Conservation (phyloP, 176 grass and related monocot species). For the Rhynchospora pubera region DNA sequence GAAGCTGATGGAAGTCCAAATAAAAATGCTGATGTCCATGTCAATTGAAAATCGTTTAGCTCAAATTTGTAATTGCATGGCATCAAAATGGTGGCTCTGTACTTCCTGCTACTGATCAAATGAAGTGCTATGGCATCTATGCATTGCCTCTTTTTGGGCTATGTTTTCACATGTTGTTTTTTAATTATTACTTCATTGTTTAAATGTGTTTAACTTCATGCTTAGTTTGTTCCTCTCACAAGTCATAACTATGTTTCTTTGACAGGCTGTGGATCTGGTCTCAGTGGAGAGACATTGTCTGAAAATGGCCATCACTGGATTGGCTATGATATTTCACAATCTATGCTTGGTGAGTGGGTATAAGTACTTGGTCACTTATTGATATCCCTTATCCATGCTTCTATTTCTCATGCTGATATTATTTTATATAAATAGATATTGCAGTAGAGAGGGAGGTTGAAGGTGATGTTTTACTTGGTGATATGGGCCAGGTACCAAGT, state of each 20-base stretch:
- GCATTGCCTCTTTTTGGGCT: neutral
- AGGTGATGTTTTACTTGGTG: conserved; percentile 76
- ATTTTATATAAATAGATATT: conserved; percentile 38
- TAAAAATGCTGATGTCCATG: neutral
- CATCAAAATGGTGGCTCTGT: too few species aligned
- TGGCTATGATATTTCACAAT: conserved; percentile 87
- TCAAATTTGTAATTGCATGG: neutral
- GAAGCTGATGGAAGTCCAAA: neutral
- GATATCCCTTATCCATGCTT: neutral
- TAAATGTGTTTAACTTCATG: neutral
- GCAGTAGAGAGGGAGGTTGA: conserved; percentile 70
- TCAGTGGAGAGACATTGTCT: conserved; percentile 80
- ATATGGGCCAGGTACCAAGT: conserved; percentile 89
- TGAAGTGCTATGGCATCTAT: too few species aligned
- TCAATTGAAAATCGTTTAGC: neutral
- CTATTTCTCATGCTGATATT: neutral
- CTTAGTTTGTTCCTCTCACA: neutral
- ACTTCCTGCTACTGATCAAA: too few species aligned
- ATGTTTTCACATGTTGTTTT: neutral
- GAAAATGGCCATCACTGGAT: conserved; percentile 89
- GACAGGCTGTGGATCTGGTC: conserved; percentile 79
- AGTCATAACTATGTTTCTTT: neutral
- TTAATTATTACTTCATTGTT: neutral
- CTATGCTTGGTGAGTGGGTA: conserved; percentile 69
- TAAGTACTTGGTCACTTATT: neutral